Conservation (phyloP, 225 moss, liverwort and hornwort genomes). For the Climacium dendroides region DNA sequence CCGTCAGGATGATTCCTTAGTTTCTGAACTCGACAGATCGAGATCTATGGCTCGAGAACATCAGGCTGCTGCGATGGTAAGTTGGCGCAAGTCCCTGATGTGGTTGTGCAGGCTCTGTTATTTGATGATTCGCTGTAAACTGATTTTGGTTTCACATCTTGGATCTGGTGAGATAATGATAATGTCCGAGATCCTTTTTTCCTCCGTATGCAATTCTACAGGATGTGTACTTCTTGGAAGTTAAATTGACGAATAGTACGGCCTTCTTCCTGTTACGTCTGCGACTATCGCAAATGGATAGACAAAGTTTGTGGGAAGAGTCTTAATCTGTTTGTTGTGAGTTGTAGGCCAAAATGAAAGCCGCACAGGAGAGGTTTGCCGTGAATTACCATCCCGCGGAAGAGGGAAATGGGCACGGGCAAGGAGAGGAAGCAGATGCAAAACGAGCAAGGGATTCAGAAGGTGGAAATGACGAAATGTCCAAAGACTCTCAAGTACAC, state of each 20-base stretch:
- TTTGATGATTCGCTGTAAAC: background rate
- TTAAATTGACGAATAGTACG: background rate
- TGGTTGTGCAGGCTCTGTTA: background rate
- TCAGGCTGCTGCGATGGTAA: conserved; percentile 73
- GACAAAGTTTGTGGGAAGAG: background rate
- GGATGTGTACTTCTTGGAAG: background rate
- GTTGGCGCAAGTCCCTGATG: background rate
- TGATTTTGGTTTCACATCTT: background rate
- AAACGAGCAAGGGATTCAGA: conserved; percentile 43
- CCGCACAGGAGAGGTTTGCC: conserved; percentile 79
- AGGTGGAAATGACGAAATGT: conserved; percentile 26
- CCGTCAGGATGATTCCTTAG: conserved; percentile 29
- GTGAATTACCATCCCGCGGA: conserved; percentile 38
- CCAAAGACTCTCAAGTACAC: conserved; percentile 39
- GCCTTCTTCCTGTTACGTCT: background rate
- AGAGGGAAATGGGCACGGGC: conserved; percentile 26
- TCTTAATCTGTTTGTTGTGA: conserved; percentile 6
- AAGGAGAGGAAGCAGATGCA: conserved; percentile 42
- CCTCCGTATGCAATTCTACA: background rate
- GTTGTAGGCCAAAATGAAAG: conserved; percentile 86
- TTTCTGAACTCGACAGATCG: conserved; percentile 39
- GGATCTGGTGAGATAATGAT: background rate
- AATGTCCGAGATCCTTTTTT: background rate
- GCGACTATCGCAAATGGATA: background rate
- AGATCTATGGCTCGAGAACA: conserved; percentile 60